Percentiles rank a stretch among this genome's conserved stretches.
Evolutionary conservation across 2,329 filamentous ascomycete genomes (phyloP).

Genomic region (Colletotrichum tabaci): DNA sequence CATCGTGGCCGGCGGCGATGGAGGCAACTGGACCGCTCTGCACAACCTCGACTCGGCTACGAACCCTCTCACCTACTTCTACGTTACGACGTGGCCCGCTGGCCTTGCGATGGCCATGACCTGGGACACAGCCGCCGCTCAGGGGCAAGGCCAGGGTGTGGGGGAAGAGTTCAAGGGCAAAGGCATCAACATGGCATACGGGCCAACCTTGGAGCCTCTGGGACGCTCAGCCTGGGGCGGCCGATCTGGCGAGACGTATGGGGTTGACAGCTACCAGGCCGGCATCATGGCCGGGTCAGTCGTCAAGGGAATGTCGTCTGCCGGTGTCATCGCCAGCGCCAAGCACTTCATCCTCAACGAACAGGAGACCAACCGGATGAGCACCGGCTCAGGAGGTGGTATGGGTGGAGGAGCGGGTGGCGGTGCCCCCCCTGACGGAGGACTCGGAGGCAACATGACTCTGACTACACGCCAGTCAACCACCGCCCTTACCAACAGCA

Average conservation of each 20-base stretch:
- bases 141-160: constrained; percentile 73
- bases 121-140: constrained; percentile 78
- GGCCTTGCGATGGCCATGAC: constrained; percentile 81
- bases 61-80: constrained; percentile 45
- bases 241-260: constrained; percentile 46
- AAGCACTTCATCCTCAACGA: constrained; percentile 72
- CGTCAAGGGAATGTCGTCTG: constrained; percentile 23
- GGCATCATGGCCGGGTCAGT: constrained; percentile 21
- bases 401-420: constrained; percentile 47
- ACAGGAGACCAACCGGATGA: constrained; percentile 66
- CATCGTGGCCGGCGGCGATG: constrained; percentile 55
- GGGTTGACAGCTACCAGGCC: constrained; percentile 45
- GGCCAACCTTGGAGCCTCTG: constrained; percentile 47
- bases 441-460: not conserved
- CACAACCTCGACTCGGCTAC: constrained; percentile 43
- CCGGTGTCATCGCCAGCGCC: constrained; percentile 56
- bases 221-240: constrained; percentile 47
- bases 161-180: constrained; percentile 46
- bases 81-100: constrained; percentile 63
- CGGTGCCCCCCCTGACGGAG: too few species aligned
- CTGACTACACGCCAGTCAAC: constrained; percentile 72
- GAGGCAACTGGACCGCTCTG: constrained; percentile 43
- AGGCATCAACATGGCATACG: constrained; percentile 46
- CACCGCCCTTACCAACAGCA: constrained; percentile 70
- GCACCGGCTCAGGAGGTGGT: constrained; percentile 55